Percentiles rank a stretch among this genome's conserved stretches.
Conservation (phyloP, 306 rosid genomes). For the Trifolium repens region DNA sequence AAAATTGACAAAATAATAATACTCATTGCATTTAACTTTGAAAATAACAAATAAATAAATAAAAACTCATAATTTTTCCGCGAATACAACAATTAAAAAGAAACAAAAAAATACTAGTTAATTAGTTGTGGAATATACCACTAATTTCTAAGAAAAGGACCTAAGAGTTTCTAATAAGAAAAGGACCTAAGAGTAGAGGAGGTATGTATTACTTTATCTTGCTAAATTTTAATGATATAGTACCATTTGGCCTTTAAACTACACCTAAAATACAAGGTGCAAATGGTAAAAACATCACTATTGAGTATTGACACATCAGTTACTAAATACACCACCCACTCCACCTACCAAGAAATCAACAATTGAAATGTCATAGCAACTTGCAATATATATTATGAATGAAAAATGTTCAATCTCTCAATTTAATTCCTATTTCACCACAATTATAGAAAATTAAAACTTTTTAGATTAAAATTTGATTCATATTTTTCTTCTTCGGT, state of each 20-base stretch:
- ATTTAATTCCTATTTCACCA: conserved; percentile 28
- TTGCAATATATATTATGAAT: conserved; percentile 31
- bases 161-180: conserved; percentile 32
- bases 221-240: conserved; percentile 32
- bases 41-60: too few relatives aligned
- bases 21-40: too few relatives aligned
- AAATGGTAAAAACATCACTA: conserved; percentile 29
- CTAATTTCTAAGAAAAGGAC: conserved; percentile 37
- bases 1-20: too few relatives aligned
- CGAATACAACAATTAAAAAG: too few relatives aligned
- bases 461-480: background rate
- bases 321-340: conserved; percentile 43
- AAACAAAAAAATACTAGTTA: too few relatives aligned
- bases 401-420: background rate
- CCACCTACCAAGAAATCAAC: conserved; percentile 46
- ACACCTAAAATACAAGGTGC: conserved; percentile 13
- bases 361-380: conserved; percentile 45
- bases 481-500: conserved; percentile 1
- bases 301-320: conserved; percentile 36
- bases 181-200: conserved; percentile 9
- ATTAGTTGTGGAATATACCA: background rate
- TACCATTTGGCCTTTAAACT: conserved; percentile 34
- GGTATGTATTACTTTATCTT: background rate
- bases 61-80: too few relatives aligned
- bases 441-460: conserved; percentile 17